Conservation (phyloP, 2,329 filamentous ascomycete genomes). For the Tolypocladium ophioglossoides region DNA sequence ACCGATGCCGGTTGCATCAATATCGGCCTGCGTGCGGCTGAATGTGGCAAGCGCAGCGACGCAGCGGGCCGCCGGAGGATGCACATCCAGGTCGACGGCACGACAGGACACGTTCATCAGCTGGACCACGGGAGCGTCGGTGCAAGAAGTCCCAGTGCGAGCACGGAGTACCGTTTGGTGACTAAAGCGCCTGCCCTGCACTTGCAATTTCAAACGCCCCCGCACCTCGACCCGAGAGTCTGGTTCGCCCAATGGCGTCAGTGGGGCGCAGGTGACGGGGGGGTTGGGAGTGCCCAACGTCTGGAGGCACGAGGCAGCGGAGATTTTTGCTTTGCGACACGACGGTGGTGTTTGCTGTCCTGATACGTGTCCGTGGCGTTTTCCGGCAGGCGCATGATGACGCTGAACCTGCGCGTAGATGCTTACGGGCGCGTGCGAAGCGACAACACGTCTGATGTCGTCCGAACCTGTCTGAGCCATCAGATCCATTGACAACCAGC, state of each 20-base stretch:
- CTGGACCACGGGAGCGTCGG: not conserved
- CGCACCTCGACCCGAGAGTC: conserved; percentile 9
- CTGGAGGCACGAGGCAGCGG: not conserved
- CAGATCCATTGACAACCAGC: not conserved
- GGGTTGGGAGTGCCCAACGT: not conserved
- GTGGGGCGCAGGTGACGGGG: not conserved
- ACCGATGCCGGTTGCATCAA: not conserved
- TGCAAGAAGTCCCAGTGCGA: not conserved
- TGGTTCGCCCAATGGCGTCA: conserved; percentile 9
- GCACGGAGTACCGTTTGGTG: not conserved
- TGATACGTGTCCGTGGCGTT: not conserved
- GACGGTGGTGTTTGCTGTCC: not conserved
- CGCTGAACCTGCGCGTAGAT: not conserved
- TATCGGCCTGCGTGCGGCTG: not conserved
- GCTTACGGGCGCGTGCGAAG: not conserved
- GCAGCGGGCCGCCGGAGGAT: not conserved
- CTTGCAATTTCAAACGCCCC: conserved; percentile 2
- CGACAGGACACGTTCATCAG: not conserved
- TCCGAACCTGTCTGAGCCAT: not conserved
- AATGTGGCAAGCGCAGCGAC: not conserved
- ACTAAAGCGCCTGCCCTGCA: not conserved
- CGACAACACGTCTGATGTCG: not conserved
- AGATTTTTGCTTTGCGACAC: not conserved
- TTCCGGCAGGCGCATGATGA: not conserved
- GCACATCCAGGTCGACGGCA: not conserved